Conservation (phyloP, 345 rosid species). For the Moricandia arvensis region DNA sequence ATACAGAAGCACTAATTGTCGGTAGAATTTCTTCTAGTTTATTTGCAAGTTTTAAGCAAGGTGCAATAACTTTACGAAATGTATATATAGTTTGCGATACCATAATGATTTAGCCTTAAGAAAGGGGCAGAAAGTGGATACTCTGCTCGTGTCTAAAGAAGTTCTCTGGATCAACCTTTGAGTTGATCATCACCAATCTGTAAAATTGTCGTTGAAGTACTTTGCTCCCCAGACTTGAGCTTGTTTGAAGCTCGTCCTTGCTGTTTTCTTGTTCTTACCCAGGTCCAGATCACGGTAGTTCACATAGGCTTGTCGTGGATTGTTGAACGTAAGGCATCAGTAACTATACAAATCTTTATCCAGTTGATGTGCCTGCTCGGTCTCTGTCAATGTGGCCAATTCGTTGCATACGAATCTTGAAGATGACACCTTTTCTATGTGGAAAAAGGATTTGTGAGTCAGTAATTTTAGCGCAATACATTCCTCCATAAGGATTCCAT, state of each 20-base stretch:
- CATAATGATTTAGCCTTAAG: not conserved
- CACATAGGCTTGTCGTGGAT: constrained; percentile 56
- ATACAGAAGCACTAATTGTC: not conserved
- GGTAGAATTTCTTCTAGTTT: not conserved
- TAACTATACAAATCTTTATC: too few relatives aligned
- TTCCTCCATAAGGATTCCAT: constrained; percentile 68
- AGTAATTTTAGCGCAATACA: constrained; percentile 47
- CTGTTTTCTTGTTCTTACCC: constrained; percentile 44
- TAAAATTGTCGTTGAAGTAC: not conserved
- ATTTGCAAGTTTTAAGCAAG: not conserved
- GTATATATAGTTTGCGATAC: not conserved
- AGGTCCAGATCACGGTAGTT: constrained; percentile 72
- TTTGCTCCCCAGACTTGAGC: constrained; percentile 51
- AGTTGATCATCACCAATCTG: too few relatives aligned
- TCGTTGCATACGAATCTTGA: constrained; percentile 41
- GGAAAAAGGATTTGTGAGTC: constrained; percentile 53
- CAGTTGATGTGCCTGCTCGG: not conserved
- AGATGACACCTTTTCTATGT: constrained; percentile 49
- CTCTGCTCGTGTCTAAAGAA: constrained; percentile 38
- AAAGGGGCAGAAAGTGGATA: not conserved
- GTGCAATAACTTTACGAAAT: not conserved
- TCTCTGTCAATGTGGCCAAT: constrained; percentile 41
- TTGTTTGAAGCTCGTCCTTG: constrained; percentile 18
- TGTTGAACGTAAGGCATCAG: too few relatives aligned
- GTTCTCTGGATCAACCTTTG: too few relatives aligned